These are phyloP conservation scores for Psilocybe tampanensis DNA, from an alignment of 768 basidiomycete genomes.

Conservation along the genomic window DNA sequence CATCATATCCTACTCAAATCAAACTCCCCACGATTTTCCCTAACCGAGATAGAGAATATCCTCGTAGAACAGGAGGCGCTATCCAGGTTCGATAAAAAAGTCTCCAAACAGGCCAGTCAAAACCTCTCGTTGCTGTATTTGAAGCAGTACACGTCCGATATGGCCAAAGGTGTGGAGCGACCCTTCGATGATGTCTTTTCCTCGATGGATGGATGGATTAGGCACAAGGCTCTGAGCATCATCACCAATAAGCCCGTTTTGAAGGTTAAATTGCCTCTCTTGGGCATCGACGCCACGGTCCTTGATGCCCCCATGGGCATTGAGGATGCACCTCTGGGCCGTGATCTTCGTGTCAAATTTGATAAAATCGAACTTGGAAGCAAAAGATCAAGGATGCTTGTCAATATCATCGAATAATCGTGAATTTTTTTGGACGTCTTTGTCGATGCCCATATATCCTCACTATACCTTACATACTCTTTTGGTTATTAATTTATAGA, in stretches of 20 bases:
- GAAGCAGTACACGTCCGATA: slow-evolving; percentile 38
- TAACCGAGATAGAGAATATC: slow-evolving; percentile 46
- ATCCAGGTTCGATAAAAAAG: slow-evolving; percentile 18
- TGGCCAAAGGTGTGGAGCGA: slow-evolving; percentile 16
- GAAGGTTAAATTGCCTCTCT: slow-evolving; percentile 17
- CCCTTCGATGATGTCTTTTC: slow-evolving; percentile 24
- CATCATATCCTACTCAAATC: slow-evolving; percentile 66
- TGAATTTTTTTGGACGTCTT: not conserved
- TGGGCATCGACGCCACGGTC: slow-evolving; percentile 20
- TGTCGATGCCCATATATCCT: not conserved
- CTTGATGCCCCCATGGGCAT: slow-evolving; percentile 5
- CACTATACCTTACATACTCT: not conserved
- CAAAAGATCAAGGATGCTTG: slow-evolving; percentile 21
- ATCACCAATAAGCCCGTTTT: not conserved
- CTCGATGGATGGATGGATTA: slow-evolving; percentile 23
- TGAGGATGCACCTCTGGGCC: slow-evolving; percentile 13
- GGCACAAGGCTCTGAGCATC: not conserved
- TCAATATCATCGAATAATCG: slow-evolving; percentile 5
- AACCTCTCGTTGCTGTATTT: slow-evolving; percentile 41
- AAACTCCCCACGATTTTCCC: slow-evolving; percentile 38
- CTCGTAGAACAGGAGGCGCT: slow-evolving; percentile 33
- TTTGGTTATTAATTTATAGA: not conserved
- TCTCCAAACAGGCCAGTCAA: slow-evolving; percentile 25
- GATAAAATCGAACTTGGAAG: slow-evolving; percentile 31
- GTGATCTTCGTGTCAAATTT: slow-evolving; percentile 25